phyloP scores from a whole-genome alignment of 78 protist genomes.

The Planoprotostelium fungivorum region DNA sequence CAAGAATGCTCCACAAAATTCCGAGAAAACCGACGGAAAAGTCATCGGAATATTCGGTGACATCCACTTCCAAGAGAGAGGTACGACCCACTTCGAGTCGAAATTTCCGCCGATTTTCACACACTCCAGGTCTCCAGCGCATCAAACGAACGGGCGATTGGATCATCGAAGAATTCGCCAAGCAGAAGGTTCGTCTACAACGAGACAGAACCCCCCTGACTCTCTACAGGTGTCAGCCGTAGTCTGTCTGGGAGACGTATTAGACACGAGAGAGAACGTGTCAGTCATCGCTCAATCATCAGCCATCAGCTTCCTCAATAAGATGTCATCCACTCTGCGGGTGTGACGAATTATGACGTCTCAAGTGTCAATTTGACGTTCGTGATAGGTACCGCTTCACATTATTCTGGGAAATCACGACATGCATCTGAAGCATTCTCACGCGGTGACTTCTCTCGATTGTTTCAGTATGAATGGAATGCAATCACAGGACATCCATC shows the following conservation, averaged over 20 bases:
- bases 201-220: too few relatives aligned
- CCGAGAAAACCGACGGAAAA: neutral
- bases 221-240: neutral
- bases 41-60: neutral
- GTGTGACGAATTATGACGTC: neutral
- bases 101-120: neutral
- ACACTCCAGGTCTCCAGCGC: neutral
- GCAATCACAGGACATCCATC: neutral
- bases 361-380: neutral
- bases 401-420: neutral
- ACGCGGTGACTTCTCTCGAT: neutral
- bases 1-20: too few relatives aligned
- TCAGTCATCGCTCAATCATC: neutral
- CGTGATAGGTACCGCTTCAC: neutral
- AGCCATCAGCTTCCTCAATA: neutral
- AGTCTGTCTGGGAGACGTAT: neutral
- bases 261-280: neutral
- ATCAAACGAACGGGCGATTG: neutral
- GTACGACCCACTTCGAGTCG: neutral
- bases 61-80: neutral
- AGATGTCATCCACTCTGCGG: neutral
- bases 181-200: neutral
- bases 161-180: neutral
- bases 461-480: neutral
- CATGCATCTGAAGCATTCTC: neutral